These are phyloP conservation scores for Monilinia fructicola DNA, from an alignment of 2,329 filamentous ascomycete genomes.

Conservation along the genomic window DNA sequence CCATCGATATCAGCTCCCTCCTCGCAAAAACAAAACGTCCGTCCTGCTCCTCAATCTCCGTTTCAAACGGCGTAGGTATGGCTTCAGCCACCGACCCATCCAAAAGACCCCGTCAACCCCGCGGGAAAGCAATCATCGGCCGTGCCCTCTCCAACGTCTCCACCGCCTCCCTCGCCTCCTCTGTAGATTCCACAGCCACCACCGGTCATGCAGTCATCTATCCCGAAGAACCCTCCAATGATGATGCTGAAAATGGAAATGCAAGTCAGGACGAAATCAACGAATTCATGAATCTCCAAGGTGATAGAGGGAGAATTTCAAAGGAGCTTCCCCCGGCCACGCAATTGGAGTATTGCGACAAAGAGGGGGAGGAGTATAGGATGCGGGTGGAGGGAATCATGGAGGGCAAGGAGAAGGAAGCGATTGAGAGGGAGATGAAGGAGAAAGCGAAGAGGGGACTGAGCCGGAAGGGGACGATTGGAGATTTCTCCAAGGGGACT, in stretches of 20 bases:
- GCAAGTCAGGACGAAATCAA: slow-evolving; percentile 2
- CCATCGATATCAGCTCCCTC: slow-evolving; percentile 35
- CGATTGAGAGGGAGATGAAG: slow-evolving; percentile 23
- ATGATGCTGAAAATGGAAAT: too few relatives aligned
- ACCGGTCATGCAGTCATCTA: slow-evolving; percentile 36
- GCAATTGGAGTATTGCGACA: slow-evolving; percentile 40
- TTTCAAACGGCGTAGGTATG: slow-evolving; percentile 1
- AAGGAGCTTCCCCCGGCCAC: slow-evolving; percentile 25
- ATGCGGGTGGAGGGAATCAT: slow-evolving; percentile 38
- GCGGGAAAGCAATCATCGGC: slow-evolving; percentile 48
- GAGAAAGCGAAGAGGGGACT: slow-evolving; percentile 25
- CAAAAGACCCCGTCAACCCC: slow-evolving; percentile 31
- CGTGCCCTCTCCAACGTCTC: slow-evolving; percentile 60
- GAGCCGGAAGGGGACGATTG: slow-evolving; percentile 11
- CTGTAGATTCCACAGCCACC: slow-evolving; percentile 45
- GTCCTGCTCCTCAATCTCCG: slow-evolving; percentile 23
- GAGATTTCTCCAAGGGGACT: neutral
- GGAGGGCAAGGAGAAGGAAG: slow-evolving; percentile 35
- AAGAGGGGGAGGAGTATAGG: slow-evolving; percentile 36
- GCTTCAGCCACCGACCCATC: slow-evolving; percentile 34
- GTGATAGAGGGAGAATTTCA: slow-evolving; percentile 5
- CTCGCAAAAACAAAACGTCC: slow-evolving; percentile 39
- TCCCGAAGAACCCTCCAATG: slow-evolving; percentile 23
- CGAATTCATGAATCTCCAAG: slow-evolving; percentile 13
- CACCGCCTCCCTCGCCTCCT: slow-evolving; percentile 44